Percentiles rank a stretch among this genome's conserved stretches.
Evolutionary conservation across 2,329 filamentous ascomycete species (phyloP).

Genomic region (Penicillium sp.): DNA sequence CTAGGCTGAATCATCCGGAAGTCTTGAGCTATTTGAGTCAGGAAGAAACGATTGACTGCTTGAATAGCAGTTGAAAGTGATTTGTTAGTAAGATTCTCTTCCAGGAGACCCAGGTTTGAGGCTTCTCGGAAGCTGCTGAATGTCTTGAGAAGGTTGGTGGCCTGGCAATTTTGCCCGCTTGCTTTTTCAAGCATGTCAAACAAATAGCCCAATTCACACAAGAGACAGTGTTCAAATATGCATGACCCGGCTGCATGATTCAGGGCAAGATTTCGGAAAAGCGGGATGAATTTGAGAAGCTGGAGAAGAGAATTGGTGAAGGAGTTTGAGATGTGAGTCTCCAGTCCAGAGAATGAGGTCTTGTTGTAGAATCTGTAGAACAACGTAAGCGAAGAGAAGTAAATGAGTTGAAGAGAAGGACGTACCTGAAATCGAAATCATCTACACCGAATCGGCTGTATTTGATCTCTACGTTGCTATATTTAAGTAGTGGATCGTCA

Average conservation of each 20-base stretch:
- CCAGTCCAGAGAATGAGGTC: conserved; percentile 83
- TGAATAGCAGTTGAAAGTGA: conserved; percentile 81
- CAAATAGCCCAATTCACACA: conserved; percentile 92
- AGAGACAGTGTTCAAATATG: conserved; percentile 74
- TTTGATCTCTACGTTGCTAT: conserved; percentile 94
- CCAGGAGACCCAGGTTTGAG: conserved; percentile 72
- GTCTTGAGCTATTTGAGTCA: conserved; percentile 76
- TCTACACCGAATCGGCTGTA: conserved; percentile 99
- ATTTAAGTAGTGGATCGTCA: conserved; percentile 81
- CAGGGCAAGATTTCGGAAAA: conserved; percentile 82
- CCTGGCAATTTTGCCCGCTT: conserved; percentile 88
- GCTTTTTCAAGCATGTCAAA: conserved; percentile 99
- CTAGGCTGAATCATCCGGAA: conserved; percentile 65
- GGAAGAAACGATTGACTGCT: conserved; percentile 76
- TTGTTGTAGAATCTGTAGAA: conserved; percentile 80
- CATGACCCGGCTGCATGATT: conserved; percentile 86
- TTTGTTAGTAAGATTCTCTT: conserved; percentile 73
- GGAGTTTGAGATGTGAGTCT: conserved; percentile 95
- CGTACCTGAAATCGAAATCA: conserved; percentile 94
- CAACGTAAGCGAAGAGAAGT: conserved; percentile 51
- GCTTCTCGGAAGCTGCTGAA: conserved; percentile 81
- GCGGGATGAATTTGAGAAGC: conserved; percentile 83
- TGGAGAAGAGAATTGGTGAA: conserved; percentile 93
- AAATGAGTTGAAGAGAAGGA: conserved; percentile 69
- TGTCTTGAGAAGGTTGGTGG: conserved; percentile 88